Conservation (phyloP, 2,329 filamentous ascomycete species). For the Aspergillus novofumigatus region DNA sequence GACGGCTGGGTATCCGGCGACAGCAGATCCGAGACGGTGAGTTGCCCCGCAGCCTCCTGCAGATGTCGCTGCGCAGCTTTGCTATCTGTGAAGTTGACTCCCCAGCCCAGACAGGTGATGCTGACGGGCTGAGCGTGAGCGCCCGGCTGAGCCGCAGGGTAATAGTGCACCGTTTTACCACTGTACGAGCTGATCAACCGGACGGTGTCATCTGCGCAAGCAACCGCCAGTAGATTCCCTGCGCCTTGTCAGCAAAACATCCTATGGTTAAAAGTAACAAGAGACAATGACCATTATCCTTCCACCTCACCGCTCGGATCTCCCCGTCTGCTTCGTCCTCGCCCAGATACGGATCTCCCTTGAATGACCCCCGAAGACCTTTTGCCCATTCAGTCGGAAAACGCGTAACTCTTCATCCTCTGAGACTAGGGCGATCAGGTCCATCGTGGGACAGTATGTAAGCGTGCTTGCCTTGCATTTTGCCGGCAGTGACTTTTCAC, state of each 20-base stretch:
- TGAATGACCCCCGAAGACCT: slow-evolving; percentile 53
- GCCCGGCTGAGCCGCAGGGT: slow-evolving; percentile 36
- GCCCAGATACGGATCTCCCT: slow-evolving; percentile 36
- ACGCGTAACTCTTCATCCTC: slow-evolving; percentile 66
- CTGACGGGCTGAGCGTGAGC: slow-evolving; percentile 17
- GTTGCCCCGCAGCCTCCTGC: slow-evolving; percentile 27
- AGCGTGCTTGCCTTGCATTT: slow-evolving; percentile 50
- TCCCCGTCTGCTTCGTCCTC: slow-evolving; percentile 39
- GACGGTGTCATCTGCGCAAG: slow-evolving; percentile 76
- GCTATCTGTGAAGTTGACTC: slow-evolving; percentile 51
- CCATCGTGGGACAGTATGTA: slow-evolving; percentile 77
- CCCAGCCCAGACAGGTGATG: slow-evolving; percentile 52
- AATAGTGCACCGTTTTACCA: slow-evolving; percentile 74
- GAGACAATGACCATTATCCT: slow-evolving; percentile 56
- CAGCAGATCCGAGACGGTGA: slow-evolving; percentile 42
- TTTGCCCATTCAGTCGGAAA: slow-evolving; percentile 73
- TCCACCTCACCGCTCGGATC: slow-evolving; percentile 56
- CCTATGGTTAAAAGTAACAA: neutral
- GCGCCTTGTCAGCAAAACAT: neutral
- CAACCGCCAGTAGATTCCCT: slow-evolving; percentile 70
- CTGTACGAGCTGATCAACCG: slow-evolving; percentile 75
- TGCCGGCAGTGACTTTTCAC: slow-evolving; percentile 38
- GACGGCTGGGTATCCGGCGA: slow-evolving; percentile 34
- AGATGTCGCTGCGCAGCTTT: slow-evolving; percentile 41
- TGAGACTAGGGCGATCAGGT: slow-evolving; percentile 71